phyloP scores from a whole-genome alignment of 768 basidiomycete genomes.

The Panaeolus papilionaceus region DNA sequence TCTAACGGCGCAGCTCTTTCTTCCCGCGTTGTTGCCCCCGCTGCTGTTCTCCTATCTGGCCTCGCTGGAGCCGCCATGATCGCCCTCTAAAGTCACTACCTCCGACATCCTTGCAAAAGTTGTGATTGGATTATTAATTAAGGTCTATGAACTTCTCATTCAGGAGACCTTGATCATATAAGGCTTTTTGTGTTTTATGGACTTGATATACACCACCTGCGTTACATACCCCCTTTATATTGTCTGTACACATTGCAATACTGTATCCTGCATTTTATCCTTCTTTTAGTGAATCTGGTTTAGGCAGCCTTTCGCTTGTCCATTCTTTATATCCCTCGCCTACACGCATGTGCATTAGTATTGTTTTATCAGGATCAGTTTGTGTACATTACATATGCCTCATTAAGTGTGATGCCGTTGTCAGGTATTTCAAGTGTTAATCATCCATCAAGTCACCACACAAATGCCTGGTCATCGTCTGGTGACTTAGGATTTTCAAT shows the following conservation, averaged over 20 bases:
- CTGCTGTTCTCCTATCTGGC: conserved; percentile 47
- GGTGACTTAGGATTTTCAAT: too few species aligned
- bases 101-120: conserved; percentile 12
- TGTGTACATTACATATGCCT: background rate
- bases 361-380: conserved; percentile 11
- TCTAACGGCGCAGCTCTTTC: conserved; percentile 38
- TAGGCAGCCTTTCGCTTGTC: conserved; percentile 8
- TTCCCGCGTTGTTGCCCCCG: conserved; percentile 41
- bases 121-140: conserved; percentile 7
- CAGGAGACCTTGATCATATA: background rate
- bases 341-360: conserved; percentile 12
- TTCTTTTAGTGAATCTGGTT: conserved; percentile 12
- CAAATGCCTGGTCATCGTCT: too few species aligned
- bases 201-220: background rate
- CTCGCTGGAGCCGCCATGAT: conserved; percentile 55
- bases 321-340: conserved; percentile 10
- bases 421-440: too few species aligned
- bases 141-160: conserved; percentile 1
- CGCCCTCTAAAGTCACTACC: conserved; percentile 39
- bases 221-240: conserved; percentile 12
- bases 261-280: conserved; percentile 10
- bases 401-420: too few species aligned
- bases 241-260: background rate
- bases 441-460: too few species aligned
- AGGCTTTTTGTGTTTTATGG: background rate